Conservation (phyloP, 139 green algal genomes). For the Chlamydomonas eustigma region DNA sequence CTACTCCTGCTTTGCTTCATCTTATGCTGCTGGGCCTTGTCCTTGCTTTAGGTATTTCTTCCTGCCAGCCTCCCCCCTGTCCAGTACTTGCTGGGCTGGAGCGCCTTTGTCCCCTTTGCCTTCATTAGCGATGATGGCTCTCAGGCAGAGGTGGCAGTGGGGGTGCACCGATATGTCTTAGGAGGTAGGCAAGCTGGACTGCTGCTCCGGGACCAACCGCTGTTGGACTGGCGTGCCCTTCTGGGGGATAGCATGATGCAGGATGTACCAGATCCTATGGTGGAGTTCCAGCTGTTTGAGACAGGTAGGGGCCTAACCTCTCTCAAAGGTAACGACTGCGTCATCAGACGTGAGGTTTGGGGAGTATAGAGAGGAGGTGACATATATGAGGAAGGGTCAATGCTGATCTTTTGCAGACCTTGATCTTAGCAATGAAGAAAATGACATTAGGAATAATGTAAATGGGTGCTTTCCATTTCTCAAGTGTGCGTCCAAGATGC, state of each 20-base stretch:
- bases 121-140: constrained; percentile 29
- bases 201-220: constrained; percentile 33
- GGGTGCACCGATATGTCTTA: constrained; percentile 39
- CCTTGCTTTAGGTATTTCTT: neutral
- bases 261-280: constrained; percentile 33
- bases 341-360: no score
- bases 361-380: no score
- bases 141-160: constrained; percentile 31
- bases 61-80: neutral
- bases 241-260: constrained; percentile 36
- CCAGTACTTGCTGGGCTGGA: constrained; percentile 17
- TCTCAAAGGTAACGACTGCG: no score
- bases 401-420: no score
- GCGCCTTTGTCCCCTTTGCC: constrained; percentile 39
- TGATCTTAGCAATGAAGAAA: no score
- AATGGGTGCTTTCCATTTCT: no score
- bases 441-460: no score
- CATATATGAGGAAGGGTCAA: no score
- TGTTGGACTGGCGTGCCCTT: constrained; percentile 47
- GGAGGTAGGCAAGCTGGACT: neutral
- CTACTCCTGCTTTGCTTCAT: neutral
- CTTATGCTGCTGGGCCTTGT: neutral
- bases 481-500: no score
- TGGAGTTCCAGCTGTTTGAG: constrained; percentile 42
- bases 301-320: neutral